phyloP scores from a whole-genome alignment of 108 stramenopile genomes.

The Cyclostephanos tholiformis region DNA sequence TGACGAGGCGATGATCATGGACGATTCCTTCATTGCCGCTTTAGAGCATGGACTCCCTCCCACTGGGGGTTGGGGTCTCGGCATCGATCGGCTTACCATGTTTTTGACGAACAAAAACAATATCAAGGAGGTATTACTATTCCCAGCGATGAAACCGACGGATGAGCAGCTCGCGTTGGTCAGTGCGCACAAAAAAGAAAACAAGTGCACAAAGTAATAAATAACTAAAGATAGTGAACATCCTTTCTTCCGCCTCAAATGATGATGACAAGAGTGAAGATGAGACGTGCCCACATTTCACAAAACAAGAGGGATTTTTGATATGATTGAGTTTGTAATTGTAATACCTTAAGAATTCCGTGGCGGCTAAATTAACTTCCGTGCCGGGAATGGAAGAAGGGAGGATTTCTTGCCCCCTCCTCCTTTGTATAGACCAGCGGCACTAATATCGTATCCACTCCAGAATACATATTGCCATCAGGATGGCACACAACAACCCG shows the following conservation, averaged over 20 bases:
- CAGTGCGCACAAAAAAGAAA: slow-evolving; percentile 68
- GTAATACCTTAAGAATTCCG: neutral
- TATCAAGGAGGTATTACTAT: slow-evolving; percentile 99
- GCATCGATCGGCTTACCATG: slow-evolving; percentile 99
- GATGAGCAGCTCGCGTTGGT: slow-evolving; percentile 79
- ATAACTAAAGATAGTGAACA: no score
- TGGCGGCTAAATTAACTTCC: no score
- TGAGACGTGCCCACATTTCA: neutral
- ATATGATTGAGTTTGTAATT: neutral
- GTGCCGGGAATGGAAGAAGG: no score
- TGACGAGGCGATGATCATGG: slow-evolving; percentile 99
- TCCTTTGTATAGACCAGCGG: no score
- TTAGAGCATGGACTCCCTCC: slow-evolving; percentile 99
- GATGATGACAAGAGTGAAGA: no score
- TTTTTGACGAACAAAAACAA: slow-evolving; percentile 99
- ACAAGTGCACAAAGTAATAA: slow-evolving; percentile 5
- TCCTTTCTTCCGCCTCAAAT: no score
- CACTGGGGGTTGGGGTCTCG: slow-evolving; percentile 98
- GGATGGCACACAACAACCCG: neutral
- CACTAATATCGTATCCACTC: no score
- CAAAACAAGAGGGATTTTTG: neutral
- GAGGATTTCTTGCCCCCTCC: no score
- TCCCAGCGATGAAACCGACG: slow-evolving; percentile 99
- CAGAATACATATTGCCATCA: neutral
- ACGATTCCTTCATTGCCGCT: slow-evolving; percentile 96